A percentile compares a stretch with the other conserved stretches of the same genome.
phyloP scores from a whole-genome alignment of 805 yeast genomes.

The Kuraishia molischiana region DNA sequence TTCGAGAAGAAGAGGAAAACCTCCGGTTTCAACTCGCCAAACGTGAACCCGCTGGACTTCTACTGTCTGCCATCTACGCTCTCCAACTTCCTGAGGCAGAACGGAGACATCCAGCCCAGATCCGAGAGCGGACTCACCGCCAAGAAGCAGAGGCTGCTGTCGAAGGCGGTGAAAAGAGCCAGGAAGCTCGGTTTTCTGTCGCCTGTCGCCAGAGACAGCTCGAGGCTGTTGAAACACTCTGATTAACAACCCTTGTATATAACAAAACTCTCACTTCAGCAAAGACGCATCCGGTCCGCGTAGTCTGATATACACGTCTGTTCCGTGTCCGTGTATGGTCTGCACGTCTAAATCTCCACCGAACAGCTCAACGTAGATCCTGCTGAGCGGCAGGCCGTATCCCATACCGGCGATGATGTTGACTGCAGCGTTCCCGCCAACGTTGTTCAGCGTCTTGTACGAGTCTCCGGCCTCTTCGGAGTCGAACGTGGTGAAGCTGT shows the following conservation, averaged over 20 bases:
- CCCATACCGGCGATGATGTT: conserved; percentile 89
- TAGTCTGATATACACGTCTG: conserved; percentile 58
- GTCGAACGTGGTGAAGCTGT: conserved; percentile 76
- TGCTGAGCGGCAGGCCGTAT: conserved; percentile 82
- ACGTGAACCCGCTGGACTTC: conserved; percentile 58
- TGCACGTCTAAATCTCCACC: conserved; percentile 64
- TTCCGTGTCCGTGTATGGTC: conserved; percentile 69
- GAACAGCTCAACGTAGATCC: conserved; percentile 64
- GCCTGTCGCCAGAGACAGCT: conserved; percentile 55
- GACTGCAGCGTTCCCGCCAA: conserved; percentile 36
- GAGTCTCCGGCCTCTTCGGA: conserved; percentile 43
- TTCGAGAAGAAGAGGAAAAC: conserved; percentile 10
- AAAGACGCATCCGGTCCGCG: conserved; percentile 21
- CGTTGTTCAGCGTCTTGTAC: conserved; percentile 51
- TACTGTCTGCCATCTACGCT: conserved; percentile 66
- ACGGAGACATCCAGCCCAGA: conserved; percentile 73
- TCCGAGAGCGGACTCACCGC: conserved; percentile 58
- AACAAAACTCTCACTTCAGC: conserved; percentile 4
- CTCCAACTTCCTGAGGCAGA: conserved; percentile 52
- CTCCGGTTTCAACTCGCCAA: conserved; percentile 23
- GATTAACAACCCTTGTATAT: conserved; percentile 1
- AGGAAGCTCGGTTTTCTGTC: conserved; percentile 75
- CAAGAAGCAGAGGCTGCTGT: conserved; percentile 58
- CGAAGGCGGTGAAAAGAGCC: conserved; percentile 73
- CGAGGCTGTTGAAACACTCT: conserved; percentile 7